Percentiles rank a stretch among this genome's conserved stretches.
Conservation (phyloP, 148 eudicot species). For the Chenopodium berlandieri region DNA sequence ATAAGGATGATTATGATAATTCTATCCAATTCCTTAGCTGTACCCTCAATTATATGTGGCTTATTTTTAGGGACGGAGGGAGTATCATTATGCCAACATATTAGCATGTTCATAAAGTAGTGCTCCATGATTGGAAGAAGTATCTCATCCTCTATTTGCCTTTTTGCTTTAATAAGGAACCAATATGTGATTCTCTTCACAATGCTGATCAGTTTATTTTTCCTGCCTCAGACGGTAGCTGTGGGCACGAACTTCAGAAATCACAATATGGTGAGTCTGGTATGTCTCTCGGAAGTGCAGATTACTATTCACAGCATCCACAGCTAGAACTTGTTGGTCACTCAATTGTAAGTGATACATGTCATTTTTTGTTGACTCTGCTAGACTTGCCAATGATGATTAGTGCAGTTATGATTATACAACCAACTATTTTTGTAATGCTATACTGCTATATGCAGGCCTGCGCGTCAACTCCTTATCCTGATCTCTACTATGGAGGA, state of each 20-base stretch:
- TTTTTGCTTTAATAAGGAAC: neutral
- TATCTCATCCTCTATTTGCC: neutral
- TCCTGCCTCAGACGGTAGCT: constrained; percentile 42
- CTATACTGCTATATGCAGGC: constrained; percentile 47
- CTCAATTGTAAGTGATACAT: constrained; percentile 61
- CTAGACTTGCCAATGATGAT: neutral
- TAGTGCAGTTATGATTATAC: neutral
- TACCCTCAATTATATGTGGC: neutral
- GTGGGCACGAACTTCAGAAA: constrained; percentile 40
- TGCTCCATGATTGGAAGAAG: neutral
- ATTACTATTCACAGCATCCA: constrained; percentile 51
- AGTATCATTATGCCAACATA: no score
- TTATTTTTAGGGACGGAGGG: neutral
- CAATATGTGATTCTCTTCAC: neutral
- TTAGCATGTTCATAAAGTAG: no score
- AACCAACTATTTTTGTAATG: neutral
- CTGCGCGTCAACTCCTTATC: constrained; percentile 69
- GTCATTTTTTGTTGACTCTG: neutral
- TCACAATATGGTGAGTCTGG: constrained; percentile 43
- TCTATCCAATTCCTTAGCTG: neutral
- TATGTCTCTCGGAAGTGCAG: constrained; percentile 38
- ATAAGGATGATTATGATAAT: no score
- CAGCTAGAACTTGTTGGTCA: constrained; percentile 92
- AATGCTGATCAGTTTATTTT: constrained; percentile 15
- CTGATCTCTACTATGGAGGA: constrained; percentile 74